phyloP scores from a whole-genome alignment of 2,329 filamentous ascomycete species.

The Colletotrichum lentis region DNA sequence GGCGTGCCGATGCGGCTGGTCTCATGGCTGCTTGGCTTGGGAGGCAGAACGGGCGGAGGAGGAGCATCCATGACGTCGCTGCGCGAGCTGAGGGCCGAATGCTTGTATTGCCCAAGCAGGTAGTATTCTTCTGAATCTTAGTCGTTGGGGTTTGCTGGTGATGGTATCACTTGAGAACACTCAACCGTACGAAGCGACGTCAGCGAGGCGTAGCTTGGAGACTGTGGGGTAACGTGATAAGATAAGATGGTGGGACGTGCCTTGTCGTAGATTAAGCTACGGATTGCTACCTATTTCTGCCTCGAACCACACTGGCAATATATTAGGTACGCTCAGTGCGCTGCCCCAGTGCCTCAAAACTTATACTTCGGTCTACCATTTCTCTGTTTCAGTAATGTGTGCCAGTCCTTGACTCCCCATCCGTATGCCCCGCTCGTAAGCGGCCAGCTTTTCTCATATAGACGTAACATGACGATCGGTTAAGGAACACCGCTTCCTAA shows the following conservation, averaged over 20 bases:
- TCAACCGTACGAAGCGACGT: not conserved
- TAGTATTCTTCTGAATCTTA: not conserved
- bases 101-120: not conserved
- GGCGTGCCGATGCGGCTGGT: constrained; percentile 73
- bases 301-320: too few species aligned
- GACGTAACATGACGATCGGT: constrained; percentile 5
- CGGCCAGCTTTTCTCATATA: not conserved
- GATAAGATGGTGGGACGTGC: not conserved
- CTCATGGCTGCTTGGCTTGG: constrained; percentile 76
- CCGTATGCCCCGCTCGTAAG: constrained; percentile 15
- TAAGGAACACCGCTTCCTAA: not conserved
- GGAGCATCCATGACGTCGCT: constrained; percentile 33
- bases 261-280: too few species aligned
- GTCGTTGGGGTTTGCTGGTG: not conserved
- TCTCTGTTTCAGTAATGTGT: not conserved
- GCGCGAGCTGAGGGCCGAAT: too few species aligned
- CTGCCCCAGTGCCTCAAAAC: not conserved
- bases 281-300: too few species aligned
- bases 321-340: too few species aligned
- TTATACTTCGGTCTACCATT: not conserved
- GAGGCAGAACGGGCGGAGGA: constrained; percentile 72
- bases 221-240: not conserved
- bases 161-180: too few species aligned
- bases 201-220: not conserved
- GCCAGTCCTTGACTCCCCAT: constrained; percentile 3